Evolutionary conservation across 176 grass and related monocot species (phyloP), one percentile per base, ranked within the genome.

Genomic region (Ananas comosus): DNA sequence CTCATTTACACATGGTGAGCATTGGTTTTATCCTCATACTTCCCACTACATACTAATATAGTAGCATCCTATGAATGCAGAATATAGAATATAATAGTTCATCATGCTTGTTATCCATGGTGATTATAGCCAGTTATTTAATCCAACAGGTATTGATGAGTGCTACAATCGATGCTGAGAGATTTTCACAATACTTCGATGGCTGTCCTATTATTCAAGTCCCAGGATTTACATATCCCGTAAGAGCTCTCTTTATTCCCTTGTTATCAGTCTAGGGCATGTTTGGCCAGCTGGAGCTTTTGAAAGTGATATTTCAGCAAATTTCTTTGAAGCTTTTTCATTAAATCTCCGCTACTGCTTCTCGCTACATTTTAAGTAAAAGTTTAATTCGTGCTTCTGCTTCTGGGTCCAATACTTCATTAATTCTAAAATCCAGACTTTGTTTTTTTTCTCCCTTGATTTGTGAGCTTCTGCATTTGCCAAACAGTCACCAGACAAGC

Each of bases 151-250:
- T 92, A 63, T 86, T 97, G 27, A 97, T 92, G 93, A 97, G 89
- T 83, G 93, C 93, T 57, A 97, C 93, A 50, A 80, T 97, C 50
- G 84, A 97, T 61, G 93, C 93, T 49, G 89, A 85, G 51, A 74
- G 82, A 58, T 97, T 97, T 83, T 97, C 86, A 56, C 83, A 85
- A 58, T 97, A 97, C 81, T 97, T 97, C 73, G 72, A 83, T 57
- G 93, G 93, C 78, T 97, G 93, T 68, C 82, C 93, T 16, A 77
- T 92, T 71, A 90, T 97, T 82, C 64, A 90, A 87, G 93, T 97
- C 66, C 93, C 93, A 47, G 93, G 93, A 17, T 92, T 92, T 83
- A 97, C 89, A 50, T 85, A 87, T 90, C 84, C 89, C 72, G 93
- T 97, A 64, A 97, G 88, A 76, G 59, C 66, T 59, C 74, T 13